Conservation (phyloP, 352 stramenopile species). For the Phytophthora constricta region DNA sequence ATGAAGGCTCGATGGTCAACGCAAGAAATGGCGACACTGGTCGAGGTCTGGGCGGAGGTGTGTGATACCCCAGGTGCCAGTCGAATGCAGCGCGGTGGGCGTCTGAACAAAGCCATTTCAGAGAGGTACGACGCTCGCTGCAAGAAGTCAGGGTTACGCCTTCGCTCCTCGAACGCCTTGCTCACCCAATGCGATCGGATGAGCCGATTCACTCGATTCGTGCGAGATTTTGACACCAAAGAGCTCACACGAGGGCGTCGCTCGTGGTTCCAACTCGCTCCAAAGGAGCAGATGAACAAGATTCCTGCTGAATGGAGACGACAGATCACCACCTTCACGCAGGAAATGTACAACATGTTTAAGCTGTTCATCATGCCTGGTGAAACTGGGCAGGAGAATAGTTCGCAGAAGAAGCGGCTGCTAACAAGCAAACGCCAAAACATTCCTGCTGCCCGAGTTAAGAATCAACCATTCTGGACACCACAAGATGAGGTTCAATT, state of each 20-base stretch:
- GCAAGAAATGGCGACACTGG: slow-evolving; percentile 17
- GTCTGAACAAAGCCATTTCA: slow-evolving; percentile 21
- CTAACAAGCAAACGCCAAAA: background rate
- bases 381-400: background rate
- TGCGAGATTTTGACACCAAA: slow-evolving; percentile 15
- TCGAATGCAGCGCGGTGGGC: slow-evolving; percentile 6
- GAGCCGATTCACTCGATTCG: slow-evolving; percentile 15
- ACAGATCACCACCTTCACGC: slow-evolving; percentile 22
- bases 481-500: slow-evolving; percentile 14
- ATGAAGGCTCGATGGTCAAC: slow-evolving; percentile 25
- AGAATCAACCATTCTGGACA: slow-evolving; percentile 21
- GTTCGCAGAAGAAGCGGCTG: background rate
- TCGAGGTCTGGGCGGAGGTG: slow-evolving; percentile 26
- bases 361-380: slow-evolving; percentile 8
- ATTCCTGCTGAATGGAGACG: slow-evolving; percentile 25
- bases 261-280: slow-evolving; percentile 24
- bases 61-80: background rate
- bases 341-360: slow-evolving; percentile 12
- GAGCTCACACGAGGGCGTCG: slow-evolving; percentile 2
- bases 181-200: slow-evolving; percentile 29
- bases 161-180: slow-evolving; percentile 21
- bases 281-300: slow-evolving; percentile 7
- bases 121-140: slow-evolving; percentile 24
- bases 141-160: slow-evolving; percentile 3
- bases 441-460: background rate